Percentiles rank a stretch among this genome's conserved stretches.
These are phyloP conservation scores for Cantharellus cinnabarinus DNA, from an alignment of 768 basidiomycete species.

Conservation along the genomic window DNA sequence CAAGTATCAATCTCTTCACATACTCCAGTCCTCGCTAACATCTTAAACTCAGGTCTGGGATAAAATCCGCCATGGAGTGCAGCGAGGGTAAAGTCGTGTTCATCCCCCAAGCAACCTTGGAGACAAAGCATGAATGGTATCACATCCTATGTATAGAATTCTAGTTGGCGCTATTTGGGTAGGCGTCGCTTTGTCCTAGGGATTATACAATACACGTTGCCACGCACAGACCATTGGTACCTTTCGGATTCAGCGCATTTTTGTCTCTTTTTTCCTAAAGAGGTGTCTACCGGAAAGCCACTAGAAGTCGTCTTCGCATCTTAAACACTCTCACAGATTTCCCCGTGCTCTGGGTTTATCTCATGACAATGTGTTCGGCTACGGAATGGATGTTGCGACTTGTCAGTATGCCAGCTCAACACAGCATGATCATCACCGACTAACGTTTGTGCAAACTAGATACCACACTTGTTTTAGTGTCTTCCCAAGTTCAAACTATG, in stretches of 20 bases:
- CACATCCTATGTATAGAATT: slow-evolving; percentile 9
- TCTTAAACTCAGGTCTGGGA: slow-evolving; percentile 13
- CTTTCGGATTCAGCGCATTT: slow-evolving; percentile 48
- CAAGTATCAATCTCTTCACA: slow-evolving; percentile 20
- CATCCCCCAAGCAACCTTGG: too few species aligned
- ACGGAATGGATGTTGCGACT: slow-evolving; percentile 45
- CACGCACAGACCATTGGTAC: slow-evolving; percentile 35
- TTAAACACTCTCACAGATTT: slow-evolving; percentile 24
- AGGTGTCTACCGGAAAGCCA: slow-evolving; percentile 25
- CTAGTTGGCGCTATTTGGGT: slow-evolving; percentile 56
- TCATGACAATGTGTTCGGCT: slow-evolving; percentile 42
- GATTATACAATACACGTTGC: too few species aligned
- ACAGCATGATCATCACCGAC: not conserved
- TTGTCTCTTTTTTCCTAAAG: slow-evolving; percentile 41
- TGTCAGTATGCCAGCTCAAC: slow-evolving; percentile 24
- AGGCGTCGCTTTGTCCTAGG: slow-evolving; percentile 9
- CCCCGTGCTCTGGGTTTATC: slow-evolving; percentile 42
- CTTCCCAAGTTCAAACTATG: slow-evolving; percentile 53
- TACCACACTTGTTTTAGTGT: slow-evolving; percentile 51
- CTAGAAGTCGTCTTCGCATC: not conserved
- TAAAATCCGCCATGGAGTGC: slow-evolving; percentile 61
- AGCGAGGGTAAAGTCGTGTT: slow-evolving; percentile 26
- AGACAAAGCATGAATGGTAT: too few species aligned
- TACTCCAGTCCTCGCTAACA: slow-evolving; percentile 6
- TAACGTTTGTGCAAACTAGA: slow-evolving; percentile 24